These are phyloP conservation scores for Verticillium alfalfae DNA, from an alignment of 2,329 filamentous ascomycete species.

Conservation along the genomic window DNA sequence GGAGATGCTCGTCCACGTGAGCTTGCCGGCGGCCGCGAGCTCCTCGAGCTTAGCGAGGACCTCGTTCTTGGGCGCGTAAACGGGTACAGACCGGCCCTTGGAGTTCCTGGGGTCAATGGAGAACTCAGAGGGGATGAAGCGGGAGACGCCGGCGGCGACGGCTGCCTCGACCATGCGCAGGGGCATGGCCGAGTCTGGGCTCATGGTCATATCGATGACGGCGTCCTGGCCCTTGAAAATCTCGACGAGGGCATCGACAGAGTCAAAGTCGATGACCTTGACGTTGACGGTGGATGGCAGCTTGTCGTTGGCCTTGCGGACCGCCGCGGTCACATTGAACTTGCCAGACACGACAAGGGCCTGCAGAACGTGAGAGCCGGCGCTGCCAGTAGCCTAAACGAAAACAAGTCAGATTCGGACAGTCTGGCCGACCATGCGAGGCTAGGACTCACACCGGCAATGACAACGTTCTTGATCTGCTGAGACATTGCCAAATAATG, in stretches of 20 bases:
- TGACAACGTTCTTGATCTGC: constrained; percentile 27
- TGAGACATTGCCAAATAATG: constrained; percentile 1
- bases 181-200: constrained; percentile 30
- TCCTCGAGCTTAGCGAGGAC: constrained; percentile 13
- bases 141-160: constrained; percentile 52
- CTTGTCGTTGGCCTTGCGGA: constrained; percentile 26
- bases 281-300: constrained; percentile 30
- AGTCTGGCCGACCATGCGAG: background rate
- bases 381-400: constrained; percentile 21
- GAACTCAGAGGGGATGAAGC: constrained; percentile 58
- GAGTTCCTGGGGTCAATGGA: constrained; percentile 25
- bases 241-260: constrained; percentile 38
- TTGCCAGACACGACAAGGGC: constrained; percentile 20
- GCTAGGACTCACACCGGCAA: constrained; percentile 24
- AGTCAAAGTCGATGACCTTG: constrained; percentile 41
- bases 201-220: constrained; percentile 32
- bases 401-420: background rate
- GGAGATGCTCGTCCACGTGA: constrained; percentile 21
- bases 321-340: constrained; percentile 48
- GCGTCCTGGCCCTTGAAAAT: constrained; percentile 53
- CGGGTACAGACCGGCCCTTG: constrained; percentile 10
- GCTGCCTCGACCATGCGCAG: constrained; percentile 49
- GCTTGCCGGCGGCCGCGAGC: constrained; percentile 13
- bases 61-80: constrained; percentile 12
- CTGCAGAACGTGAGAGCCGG: constrained; percentile 24